Evolutionary conservation across 1,139 yeast genomes (phyloP).

Genomic region (Kurtzmaniella quercitrusa): DNA sequence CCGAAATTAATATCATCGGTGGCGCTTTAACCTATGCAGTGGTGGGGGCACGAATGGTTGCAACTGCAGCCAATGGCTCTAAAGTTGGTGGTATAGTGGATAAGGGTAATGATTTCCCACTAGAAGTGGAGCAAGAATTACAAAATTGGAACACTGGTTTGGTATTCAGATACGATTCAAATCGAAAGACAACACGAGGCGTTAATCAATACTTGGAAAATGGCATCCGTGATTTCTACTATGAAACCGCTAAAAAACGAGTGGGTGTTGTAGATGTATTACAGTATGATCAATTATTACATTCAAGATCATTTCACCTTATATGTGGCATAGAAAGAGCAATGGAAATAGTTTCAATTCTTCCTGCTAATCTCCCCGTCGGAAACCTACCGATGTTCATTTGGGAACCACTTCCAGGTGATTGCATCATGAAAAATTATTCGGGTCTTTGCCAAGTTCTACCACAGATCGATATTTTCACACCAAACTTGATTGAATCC

Average conservation of each 20-base stretch:
- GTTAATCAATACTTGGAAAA: conserved; percentile 67
- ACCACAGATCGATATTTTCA: conserved; percentile 52
- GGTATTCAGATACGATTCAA: conserved; percentile 45
- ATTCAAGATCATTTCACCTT: conserved; percentile 58
- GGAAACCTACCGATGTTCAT: conserved; percentile 41
- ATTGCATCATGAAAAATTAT: conserved; percentile 52
- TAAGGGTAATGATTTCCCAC: conserved; percentile 75
- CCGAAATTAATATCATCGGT: conserved; percentile 62
- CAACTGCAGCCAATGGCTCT: conserved; percentile 29
- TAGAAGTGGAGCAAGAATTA: conserved; percentile 39
- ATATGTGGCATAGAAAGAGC: conserved; percentile 72
- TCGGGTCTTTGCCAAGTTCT: conserved; percentile 37
- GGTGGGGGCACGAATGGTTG: conserved; percentile 65
- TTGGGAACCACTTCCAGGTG: conserved; percentile 88
- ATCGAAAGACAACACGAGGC: conserved; percentile 73
- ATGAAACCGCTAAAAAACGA: conserved; percentile 57
- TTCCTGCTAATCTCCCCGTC: conserved; percentile 17
- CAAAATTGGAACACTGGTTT: conserved; percentile 61
- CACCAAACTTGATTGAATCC: conserved; percentile 87
- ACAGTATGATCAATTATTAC: conserved; percentile 26
- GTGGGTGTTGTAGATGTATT: conserved; percentile 60
- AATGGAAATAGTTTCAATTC: conserved; percentile 35
- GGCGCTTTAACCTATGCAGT: conserved; percentile 89
- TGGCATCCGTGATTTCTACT: conserved; percentile 49
- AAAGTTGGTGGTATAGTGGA: conserved; percentile 70